Evolutionary conservation across 257 asterid genomes (phyloP).

Genomic region (Gynochthodes officinalis): DNA sequence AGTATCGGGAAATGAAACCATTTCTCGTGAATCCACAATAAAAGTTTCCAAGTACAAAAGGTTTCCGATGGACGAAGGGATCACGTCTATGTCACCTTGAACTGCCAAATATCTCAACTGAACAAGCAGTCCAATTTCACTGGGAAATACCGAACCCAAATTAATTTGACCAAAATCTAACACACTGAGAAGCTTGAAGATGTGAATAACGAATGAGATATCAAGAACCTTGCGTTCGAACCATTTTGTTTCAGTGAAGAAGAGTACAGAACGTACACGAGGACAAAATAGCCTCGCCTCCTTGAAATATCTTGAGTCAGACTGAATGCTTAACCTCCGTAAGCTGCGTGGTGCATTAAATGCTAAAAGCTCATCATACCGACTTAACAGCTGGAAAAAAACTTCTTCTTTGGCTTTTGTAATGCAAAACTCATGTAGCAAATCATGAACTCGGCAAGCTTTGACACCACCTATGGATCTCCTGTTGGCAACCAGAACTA

Average conservation of each 20-base stretch:
- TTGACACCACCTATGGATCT: not conserved
- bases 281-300: not conserved
- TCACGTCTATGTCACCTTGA: not conserved
- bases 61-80: not conserved
- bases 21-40: not conserved
- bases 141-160: not conserved
- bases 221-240: not conserved
- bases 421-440: slow-evolving; percentile 1
- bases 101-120: not conserved
- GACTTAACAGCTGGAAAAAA: not conserved
- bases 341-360: not conserved
- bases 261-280: not conserved
- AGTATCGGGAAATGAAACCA: not conserved
- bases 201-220: not conserved
- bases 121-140: not conserved
- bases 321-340: not conserved
- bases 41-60: not conserved
- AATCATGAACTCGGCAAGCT: slow-evolving; percentile 4
- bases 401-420: not conserved
- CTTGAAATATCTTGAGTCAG: not conserved
- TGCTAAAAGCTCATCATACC: not conserved
- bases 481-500: not conserved
- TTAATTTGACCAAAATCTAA: not conserved
- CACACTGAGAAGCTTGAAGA: not conserved
- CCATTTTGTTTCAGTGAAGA: not conserved